Evolutionary conservation across 345 rosid genomes (phyloP), one percentile per base, ranked within the genome.

Genomic region (Brassica carinata): DNA sequence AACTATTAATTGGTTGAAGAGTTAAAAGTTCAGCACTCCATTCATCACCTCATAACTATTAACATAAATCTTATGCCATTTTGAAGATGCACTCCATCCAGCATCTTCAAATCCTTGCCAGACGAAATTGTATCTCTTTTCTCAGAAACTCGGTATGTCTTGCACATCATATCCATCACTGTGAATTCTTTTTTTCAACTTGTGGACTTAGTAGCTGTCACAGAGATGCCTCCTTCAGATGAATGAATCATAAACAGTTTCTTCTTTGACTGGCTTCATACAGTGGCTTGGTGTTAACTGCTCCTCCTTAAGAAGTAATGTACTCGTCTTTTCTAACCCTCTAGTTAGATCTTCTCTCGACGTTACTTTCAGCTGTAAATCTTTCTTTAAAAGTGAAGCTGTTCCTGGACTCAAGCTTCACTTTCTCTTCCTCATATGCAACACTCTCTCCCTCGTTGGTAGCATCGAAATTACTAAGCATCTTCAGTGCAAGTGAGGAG

Each of bases 391-490:
- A 79, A 76, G 48, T 29, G 75, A 58, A 66, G 80, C 76, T 10
- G 84, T 64, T 73, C 85, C 87, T 33, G 87, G 79, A 33, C 43
- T 36, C 9, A 5, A 10, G 43, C 9, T 36, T 7, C 38, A 33
- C 38, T 33, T 33, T 33, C 64, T 69, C 87, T 80, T 89, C 90
- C 19, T 75, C 87, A 96, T 65, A 92, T 63, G 69, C 86, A 85
- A 83, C 99, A 96, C 83, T 96, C 99, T 82, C 95, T 91, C 43
- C 43, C 89, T 96, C 97, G 18, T 85, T 86, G 40, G 91, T 80
- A 73, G 97, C 90, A 87, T 94, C 99, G 59, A 96, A 94, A 82
- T 85, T 86, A 81, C 86, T 88, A 67, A 88, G 94, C 99, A 94
- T 96, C 92, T 96, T 96, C 86, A 84, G 31, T 73, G 91, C 85